phyloP scores from a whole-genome alignment of 176 grass and related monocot genomes.

The Carex parvula region DNA sequence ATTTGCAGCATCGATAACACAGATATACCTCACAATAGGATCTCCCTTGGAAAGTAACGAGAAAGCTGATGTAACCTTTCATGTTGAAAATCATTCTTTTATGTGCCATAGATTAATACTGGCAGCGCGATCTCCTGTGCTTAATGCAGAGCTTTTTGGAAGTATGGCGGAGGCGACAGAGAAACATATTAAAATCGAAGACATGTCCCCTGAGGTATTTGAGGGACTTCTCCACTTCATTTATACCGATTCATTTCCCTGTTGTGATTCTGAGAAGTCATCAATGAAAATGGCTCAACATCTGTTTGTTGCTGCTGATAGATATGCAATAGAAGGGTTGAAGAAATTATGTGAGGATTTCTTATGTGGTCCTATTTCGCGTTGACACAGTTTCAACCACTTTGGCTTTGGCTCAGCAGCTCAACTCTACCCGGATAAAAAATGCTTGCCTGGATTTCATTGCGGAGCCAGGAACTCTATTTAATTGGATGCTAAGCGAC shows the following conservation, averaged over 20 bases:
- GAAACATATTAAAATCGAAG: not conserved
- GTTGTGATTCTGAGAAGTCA: not conserved
- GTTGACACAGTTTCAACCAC: not conserved
- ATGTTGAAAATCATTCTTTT: not conserved
- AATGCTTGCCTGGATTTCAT: not conserved
- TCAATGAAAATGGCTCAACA: not conserved
- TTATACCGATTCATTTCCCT: not conserved
- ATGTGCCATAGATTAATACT: not conserved
- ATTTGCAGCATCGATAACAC: not conserved
- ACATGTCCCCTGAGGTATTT: not conserved
- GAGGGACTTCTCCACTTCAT: not conserved
- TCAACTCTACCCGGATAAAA: not conserved
- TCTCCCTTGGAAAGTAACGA: not conserved
- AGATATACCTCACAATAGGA: not conserved
- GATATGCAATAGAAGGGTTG: constrained; percentile 12
- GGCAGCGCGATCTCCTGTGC: not conserved
- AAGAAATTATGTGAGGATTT: not conserved
- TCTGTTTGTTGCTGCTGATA: not conserved
- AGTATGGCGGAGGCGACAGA: not conserved
- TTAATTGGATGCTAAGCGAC: not conserved
- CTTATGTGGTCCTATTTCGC: not conserved
- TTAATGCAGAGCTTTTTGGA: constrained; percentile 14
- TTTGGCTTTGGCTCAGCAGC: not conserved
- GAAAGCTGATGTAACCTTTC: not conserved
- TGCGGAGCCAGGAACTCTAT: not conserved